Conservation (phyloP, 176 grass and related monocot genomes). For the Triticum urartu region DNA sequence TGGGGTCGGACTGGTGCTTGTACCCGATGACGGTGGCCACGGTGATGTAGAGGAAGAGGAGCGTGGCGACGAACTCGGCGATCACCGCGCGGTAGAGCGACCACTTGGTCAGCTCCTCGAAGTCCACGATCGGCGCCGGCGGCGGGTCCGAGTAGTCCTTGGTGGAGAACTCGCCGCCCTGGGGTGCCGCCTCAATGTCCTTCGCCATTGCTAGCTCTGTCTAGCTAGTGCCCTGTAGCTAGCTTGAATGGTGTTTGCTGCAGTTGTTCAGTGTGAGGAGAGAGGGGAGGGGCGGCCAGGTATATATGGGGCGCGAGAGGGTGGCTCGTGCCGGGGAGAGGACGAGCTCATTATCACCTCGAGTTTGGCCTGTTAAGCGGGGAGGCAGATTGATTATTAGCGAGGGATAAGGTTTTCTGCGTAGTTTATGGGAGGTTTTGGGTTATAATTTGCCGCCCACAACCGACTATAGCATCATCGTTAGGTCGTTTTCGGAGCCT, state of each 20-base stretch:
- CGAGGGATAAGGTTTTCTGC: slow-evolving; percentile 29
- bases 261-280: slow-evolving; percentile 30
- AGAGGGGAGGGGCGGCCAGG: neutral
- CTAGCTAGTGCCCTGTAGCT: neutral
- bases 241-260: slow-evolving; percentile 12
- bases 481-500: slow-evolving; percentile 26
- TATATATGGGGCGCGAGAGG: slow-evolving; percentile 49
- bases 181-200: slow-evolving; percentile 58
- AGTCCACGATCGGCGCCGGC: slow-evolving; percentile 63
- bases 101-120: slow-evolving; percentile 72
- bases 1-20: slow-evolving; percentile 61
- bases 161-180: slow-evolving; percentile 45
- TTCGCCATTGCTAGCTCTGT: slow-evolving; percentile 61
- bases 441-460: slow-evolving; percentile 67
- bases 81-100: slow-evolving; percentile 82
- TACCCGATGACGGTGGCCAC: slow-evolving; percentile 86
- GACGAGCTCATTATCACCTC: slow-evolving; percentile 33
- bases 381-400: slow-evolving; percentile 21
- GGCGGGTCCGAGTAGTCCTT: slow-evolving; percentile 94
- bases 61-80: slow-evolving; percentile 84
- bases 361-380: slow-evolving; percentile 26
- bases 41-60: slow-evolving; percentile 89
- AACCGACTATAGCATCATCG: slow-evolving; percentile 62
- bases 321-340: slow-evolving; percentile 9
- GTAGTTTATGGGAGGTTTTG: neutral